These are phyloP conservation scores for Entoloma clypeatum DNA, from an alignment of 1,284 basidiomycete species.

Conservation along the genomic window DNA sequence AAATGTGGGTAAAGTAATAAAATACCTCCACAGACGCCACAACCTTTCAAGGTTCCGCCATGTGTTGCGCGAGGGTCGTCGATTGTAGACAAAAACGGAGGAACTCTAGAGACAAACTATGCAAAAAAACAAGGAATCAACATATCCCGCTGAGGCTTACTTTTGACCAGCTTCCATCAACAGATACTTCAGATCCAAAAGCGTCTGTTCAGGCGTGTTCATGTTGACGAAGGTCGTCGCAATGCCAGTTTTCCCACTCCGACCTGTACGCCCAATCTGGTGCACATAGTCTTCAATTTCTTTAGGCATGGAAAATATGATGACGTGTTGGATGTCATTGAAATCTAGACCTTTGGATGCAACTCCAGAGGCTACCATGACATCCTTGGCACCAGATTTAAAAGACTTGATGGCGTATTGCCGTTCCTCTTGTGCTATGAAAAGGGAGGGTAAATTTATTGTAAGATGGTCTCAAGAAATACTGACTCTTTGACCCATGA, in stretches of 20 bases:
- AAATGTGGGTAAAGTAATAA: constrained; percentile 1
- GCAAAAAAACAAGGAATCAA: constrained; percentile 4
- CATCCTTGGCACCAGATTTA: constrained; percentile 95
- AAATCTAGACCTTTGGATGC: constrained; percentile 99
- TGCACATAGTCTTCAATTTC: constrained; percentile 99
- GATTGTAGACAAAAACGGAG: constrained; percentile 89
- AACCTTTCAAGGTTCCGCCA: constrained; percentile 78
- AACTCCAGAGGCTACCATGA: constrained; percentile 98
- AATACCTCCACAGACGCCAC: constrained; percentile 92
- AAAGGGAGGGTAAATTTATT: constrained; percentile 5
- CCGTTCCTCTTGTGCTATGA: constrained; percentile 91
- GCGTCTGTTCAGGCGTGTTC: constrained; percentile 93
- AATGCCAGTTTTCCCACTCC: constrained; percentile 96
- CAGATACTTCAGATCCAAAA: constrained; percentile 95
- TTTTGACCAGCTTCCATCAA: constrained; percentile 98
- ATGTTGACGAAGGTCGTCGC: constrained; percentile 99
- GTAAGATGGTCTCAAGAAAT: neutral
- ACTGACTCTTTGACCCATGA: constrained; percentile 91
- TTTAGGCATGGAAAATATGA: constrained; percentile 98
- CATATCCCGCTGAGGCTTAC: constrained; percentile 32
- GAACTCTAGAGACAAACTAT: constrained; percentile 59
- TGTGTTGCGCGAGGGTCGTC: constrained; percentile 87
- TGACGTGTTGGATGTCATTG: constrained; percentile 96
- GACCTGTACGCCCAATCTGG: constrained; percentile 97
- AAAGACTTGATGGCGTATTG: constrained; percentile 98